Percentiles rank a stretch among this genome's conserved stretches.
Evolutionary conservation across 176 grass and related monocot genomes (phyloP).

Genomic region (Musa itinerans): DNA sequence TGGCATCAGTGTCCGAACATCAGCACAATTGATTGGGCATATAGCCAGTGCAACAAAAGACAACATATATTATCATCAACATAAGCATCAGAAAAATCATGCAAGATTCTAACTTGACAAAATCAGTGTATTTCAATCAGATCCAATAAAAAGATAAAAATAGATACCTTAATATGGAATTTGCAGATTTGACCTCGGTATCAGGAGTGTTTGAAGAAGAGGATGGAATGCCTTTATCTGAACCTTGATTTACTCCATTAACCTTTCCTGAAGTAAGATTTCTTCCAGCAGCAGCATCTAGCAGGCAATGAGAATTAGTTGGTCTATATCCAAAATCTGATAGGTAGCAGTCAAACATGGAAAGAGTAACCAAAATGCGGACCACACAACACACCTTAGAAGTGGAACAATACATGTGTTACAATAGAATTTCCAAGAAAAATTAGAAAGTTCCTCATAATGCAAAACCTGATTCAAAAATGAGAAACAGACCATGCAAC

Average conservation of each 20-base stretch:
- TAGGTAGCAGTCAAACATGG: background rate
- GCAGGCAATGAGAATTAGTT: background rate
- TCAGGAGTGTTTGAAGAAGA: conserved; percentile 22
- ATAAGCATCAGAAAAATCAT: background rate
- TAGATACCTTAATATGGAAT: conserved; percentile 43
- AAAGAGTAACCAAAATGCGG: background rate
- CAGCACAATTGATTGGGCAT: background rate
- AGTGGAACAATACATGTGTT: too few relatives aligned
- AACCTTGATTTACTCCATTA: conserved; percentile 37
- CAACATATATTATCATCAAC: too few relatives aligned
- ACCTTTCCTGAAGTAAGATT: conserved; percentile 42
- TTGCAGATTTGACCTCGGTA: conserved; percentile 29
- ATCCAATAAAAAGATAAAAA: conserved; percentile 14
- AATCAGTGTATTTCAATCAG: too few relatives aligned
- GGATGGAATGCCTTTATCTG: conserved; percentile 35
- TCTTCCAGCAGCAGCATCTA: conserved; percentile 32
- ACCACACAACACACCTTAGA: too few relatives aligned
- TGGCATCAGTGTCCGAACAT: background rate
- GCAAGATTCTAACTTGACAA: background rate
- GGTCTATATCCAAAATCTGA: background rate
- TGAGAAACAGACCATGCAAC: too few relatives aligned
- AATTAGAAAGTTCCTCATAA: too few relatives aligned
- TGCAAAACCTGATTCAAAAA: too few relatives aligned
- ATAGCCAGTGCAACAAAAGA: too few relatives aligned
- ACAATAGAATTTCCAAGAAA: too few relatives aligned